Base-by-base conservation (phyloP, 768 basidiomycete species). In the Pleurotus tuber-regium region DNA sequence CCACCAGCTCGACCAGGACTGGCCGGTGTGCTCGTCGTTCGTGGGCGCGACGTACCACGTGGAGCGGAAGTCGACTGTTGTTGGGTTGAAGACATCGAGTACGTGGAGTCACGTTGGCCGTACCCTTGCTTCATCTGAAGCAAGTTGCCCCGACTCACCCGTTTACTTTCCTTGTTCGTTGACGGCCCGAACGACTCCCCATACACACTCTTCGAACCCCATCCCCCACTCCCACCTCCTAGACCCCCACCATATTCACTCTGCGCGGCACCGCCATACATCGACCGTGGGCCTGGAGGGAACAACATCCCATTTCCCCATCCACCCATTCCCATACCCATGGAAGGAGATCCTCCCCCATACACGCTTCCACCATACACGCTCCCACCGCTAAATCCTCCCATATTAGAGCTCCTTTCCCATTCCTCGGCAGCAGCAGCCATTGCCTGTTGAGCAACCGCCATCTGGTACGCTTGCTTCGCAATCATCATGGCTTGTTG, bases 401-500 rank as follows among this genome's bases (percentile, higher is more conserved):
- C 72, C 24, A 77, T 56, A 30, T 71, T 79, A 48, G 88, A 90
- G 5, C 82, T 78, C 28, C 91, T 83, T 63, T 94, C 92, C 92
- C 92, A 94, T 63, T 93, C 90, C 26, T 93, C 92, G 16, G 79
- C 89, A n/a, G 92, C 92, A 6, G 84, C 82, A 6, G 83, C 86
- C 79, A 92, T 86, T 4, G 92, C 92, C 57, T 93, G 92, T 66
- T 92, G 92, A 4, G 92, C 92, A 36, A 94, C 87, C 2, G 92
- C 87, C 74, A 88, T 82, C 66, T 93, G 92, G 62, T 91, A 94
- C 3, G 91, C 84, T 66, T 93, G 92, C 66, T 93, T 93, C 47
- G 92, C 92, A 50, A 76, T 69, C 70, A 90, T 71, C 80, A 94
- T 89, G 2, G 92, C 92, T 52, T 90, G 89, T 63, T 93, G 91